Evolutionary conservation across 1,284 basidiomycete genomes (phyloP).

Genomic region (Peniophora sp.): DNA sequence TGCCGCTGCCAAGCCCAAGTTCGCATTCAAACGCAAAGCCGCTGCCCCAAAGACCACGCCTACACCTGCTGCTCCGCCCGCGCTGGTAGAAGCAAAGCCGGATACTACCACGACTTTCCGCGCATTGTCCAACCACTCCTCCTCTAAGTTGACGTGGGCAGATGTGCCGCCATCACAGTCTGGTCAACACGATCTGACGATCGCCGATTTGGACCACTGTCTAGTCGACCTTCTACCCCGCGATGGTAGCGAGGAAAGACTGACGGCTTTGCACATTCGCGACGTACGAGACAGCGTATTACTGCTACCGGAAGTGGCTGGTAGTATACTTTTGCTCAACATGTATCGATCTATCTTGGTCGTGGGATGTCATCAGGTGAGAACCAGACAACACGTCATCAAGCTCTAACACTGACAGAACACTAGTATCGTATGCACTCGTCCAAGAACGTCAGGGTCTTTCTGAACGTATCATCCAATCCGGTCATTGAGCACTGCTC

Average conservation of each 20-base stretch:
- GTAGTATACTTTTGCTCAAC: slow-evolving; percentile 65
- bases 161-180: slow-evolving; percentile 19
- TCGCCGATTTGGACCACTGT: slow-evolving; percentile 54
- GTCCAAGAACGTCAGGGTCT: slow-evolving; percentile 51
- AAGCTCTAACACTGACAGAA: too few relatives aligned
- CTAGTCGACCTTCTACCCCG: slow-evolving; percentile 48
- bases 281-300: slow-evolving; percentile 49
- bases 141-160: slow-evolving; percentile 30
- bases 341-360: slow-evolving; percentile 52
- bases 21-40: slow-evolving; percentile 61
- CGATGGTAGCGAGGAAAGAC: slow-evolving; percentile 17
- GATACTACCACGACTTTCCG: slow-evolving; percentile 16
- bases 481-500: slow-evolving; percentile 73
- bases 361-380: slow-evolving; percentile 70
- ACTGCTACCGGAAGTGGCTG: slow-evolving; percentile 53
- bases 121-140: slow-evolving; percentile 28
- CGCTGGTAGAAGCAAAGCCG: slow-evolving; percentile 13
- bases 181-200: slow-evolving; percentile 40
- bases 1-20: slow-evolving; percentile 47
- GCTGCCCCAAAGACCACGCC: slow-evolving; percentile 15
- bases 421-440: slow-evolving; percentile 75
- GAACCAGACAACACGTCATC: slow-evolving; percentile 8
- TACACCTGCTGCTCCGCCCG: not conserved
- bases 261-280: slow-evolving; percentile 59
- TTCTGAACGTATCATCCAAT: slow-evolving; percentile 55